A percentile compares a stretch with the other conserved stretches of the same genome.
These are phyloP conservation scores for Heimioporus sp. DNA, from an alignment of 768 basidiomycete species.

Conservation along the genomic window DNA sequence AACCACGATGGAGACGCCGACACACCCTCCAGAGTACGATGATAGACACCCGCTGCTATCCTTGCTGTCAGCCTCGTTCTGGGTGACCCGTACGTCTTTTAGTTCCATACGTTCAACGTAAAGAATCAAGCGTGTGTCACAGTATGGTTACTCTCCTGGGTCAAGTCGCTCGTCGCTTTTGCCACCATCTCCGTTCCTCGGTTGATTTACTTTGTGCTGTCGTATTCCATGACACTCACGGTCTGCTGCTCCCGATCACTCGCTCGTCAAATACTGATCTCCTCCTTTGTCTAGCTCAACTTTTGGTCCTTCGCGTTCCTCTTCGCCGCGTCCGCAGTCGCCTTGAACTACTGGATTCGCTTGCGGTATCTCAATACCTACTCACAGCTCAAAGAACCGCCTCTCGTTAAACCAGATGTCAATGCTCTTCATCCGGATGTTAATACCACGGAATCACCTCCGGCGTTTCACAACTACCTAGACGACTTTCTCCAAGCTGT, in stretches of 20 bases:
- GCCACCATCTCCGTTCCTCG: slow-evolving; percentile 81
- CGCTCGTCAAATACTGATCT: background rate
- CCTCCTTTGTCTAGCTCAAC: slow-evolving; percentile 56
- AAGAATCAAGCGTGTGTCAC: slow-evolving; percentile 2
- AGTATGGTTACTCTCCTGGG: slow-evolving; percentile 87
- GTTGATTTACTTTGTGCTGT: slow-evolving; percentile 72
- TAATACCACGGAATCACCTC: slow-evolving; percentile 66
- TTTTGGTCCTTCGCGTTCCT: slow-evolving; percentile 89
- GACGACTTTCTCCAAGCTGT: slow-evolving; percentile 98
- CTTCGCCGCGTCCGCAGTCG: slow-evolving; percentile 63
- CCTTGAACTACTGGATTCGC: slow-evolving; percentile 81
- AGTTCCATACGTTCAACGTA: background rate
- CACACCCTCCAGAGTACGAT: slow-evolving; percentile 20
- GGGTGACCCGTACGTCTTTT: slow-evolving; percentile 68
- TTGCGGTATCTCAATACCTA: slow-evolving; percentile 78
- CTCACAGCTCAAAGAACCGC: slow-evolving; percentile 75
- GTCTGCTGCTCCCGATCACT: slow-evolving; percentile 39
- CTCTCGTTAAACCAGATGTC: slow-evolving; percentile 77
- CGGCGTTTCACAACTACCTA: slow-evolving; percentile 91
- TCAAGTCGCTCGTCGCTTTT: slow-evolving; percentile 70
- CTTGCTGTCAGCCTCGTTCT: slow-evolving; percentile 77
- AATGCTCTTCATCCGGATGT: slow-evolving; percentile 92
- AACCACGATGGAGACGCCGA: slow-evolving; percentile 25
- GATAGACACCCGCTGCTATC: slow-evolving; percentile 72
- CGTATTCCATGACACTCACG: slow-evolving; percentile 88